Evolutionary conservation across 768 basidiomycete genomes (phyloP).

Genomic region (Suillus fuscotomentosus): DNA sequence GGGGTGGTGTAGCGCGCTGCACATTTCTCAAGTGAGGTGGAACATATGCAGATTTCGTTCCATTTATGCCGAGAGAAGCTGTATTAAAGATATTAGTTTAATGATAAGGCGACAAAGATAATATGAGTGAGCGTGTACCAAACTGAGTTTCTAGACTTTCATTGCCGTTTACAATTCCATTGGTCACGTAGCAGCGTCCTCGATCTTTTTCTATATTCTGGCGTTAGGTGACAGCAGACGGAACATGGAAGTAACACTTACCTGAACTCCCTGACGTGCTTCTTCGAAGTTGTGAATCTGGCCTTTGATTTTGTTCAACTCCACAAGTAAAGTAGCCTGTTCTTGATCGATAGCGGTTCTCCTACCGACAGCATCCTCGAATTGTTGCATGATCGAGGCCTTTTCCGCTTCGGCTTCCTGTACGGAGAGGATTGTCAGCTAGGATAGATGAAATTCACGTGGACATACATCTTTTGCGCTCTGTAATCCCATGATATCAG

Average conservation of each 20-base stretch:
- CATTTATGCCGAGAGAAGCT: constrained; percentile 77
- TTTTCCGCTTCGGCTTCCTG: constrained; percentile 61
- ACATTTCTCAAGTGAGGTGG: constrained; percentile 83
- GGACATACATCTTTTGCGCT: constrained; percentile 50
- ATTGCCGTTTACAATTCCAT: constrained; percentile 84
- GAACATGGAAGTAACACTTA: constrained; percentile 28
- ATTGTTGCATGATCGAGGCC: constrained; percentile 45
- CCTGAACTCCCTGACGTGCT: constrained; percentile 40
- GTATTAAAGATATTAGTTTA: constrained; percentile 9
- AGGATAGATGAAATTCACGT: background rate
- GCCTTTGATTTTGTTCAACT: constrained; percentile 45
- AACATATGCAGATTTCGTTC: constrained; percentile 76
- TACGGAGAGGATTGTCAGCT: constrained; percentile 6
- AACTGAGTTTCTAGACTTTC: constrained; percentile 74
- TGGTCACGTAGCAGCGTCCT: constrained; percentile 66
- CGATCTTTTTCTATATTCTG: constrained; percentile 45
- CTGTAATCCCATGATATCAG: constrained; percentile 56
- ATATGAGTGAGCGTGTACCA: constrained; percentile 42
- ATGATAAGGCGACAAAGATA: background rate
- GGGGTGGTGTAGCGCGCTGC: constrained; percentile 79
- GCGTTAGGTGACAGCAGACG: background rate
- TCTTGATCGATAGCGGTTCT: constrained; percentile 47
- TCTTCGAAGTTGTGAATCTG: constrained; percentile 54
- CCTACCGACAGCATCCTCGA: constrained; percentile 40
- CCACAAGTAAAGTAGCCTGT: constrained; percentile 41